Conservation (phyloP, 495 filamentous ascomycete species). For the Xylaria acuta region DNA sequence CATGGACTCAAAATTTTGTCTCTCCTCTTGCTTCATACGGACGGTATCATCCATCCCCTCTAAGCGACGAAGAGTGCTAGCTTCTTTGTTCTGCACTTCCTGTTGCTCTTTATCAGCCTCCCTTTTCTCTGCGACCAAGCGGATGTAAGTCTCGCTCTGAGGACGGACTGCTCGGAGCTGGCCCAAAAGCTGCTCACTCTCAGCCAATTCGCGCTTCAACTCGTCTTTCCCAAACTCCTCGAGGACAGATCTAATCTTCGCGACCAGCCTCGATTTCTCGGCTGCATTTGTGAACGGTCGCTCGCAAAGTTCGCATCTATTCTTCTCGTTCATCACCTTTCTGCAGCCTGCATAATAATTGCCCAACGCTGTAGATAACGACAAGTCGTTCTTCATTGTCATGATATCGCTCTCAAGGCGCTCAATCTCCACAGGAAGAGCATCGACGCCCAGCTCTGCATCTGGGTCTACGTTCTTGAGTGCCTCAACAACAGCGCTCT, state of each 20-base stretch:
- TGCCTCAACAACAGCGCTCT: constrained; percentile 51
- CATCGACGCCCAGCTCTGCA: constrained; percentile 45
- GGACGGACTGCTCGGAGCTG: constrained; percentile 64
- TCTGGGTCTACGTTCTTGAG: constrained; percentile 44
- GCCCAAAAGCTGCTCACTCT: constrained; percentile 61
- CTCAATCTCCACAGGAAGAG: constrained; percentile 50
- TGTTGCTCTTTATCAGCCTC: constrained; percentile 66
- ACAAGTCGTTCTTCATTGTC: constrained; percentile 65
- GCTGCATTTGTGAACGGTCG: constrained; percentile 62
- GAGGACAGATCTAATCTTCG: constrained; percentile 66
- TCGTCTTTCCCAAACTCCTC: constrained; percentile 60
- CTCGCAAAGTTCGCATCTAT: constrained; percentile 74
- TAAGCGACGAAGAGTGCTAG: constrained; percentile 66
- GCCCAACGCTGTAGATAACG: constrained; percentile 64
- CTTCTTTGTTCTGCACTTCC: constrained; percentile 57
- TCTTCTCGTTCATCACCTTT: constrained; percentile 61
- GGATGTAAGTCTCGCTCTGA: constrained; percentile 74
- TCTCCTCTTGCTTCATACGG: constrained; percentile 66
- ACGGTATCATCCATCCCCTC: constrained; percentile 78
- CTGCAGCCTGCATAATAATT: constrained; percentile 69
- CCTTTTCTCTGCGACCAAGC: constrained; percentile 75
- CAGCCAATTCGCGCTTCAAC: constrained; percentile 59
- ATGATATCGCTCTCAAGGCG: constrained; percentile 65
- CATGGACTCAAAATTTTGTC: constrained; percentile 76
- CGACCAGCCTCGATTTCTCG: constrained; percentile 63